Evolutionary conservation across 495 filamentous ascomycete species (phyloP), one percentile per base, ranked within the genome.

Genomic region (Talaromyces ruber): DNA sequence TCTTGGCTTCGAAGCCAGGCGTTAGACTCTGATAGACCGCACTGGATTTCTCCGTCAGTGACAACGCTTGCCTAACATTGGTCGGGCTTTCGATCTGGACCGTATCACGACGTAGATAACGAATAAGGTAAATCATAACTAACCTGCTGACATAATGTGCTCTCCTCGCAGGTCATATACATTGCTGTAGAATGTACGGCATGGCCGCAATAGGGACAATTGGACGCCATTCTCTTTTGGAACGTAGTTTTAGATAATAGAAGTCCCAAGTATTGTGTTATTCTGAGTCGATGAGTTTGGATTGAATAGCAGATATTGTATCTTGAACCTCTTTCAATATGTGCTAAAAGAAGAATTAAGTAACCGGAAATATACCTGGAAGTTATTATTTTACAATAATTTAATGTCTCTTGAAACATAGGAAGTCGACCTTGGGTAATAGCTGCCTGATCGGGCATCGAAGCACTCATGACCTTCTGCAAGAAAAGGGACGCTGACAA

Each of bases 141-240:
- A 32, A 60, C 62, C 62, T 61, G 62, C 30, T 34, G 24, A 60
- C 62, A 64, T 16, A 37, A 24, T 12, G 45, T 7, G 59, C 59
- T 53, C 8, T 59, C 37, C 28, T 57, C 37, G 32, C 61, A 59
- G 6, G n/a, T 45, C 43, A 39, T 45, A 30, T 37, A 47, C 21
- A 53, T 62, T 6, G 37, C 25, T 60, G 26, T 43, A 34, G 73
- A 71, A 68, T 76, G 68, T 34, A 67, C 74, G 14, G 66, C 61
- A 62, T 76, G 72, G 7, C 72, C 68, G 55, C 74, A 79, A 24
- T 67, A 74, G 14, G 67, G 69, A 55, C 75, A 78, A 58, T 71
- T 52, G 59, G 30, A 60, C 30, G 59, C 59, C 59, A 60, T 60
- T 22, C 6, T 60, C 9, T 5, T 57, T 22, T 21, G 14, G 8